Evolutionary conservation across 2,329 filamentous ascomycete genomes (phyloP).

Genomic region (Colletotrichum abscissum): DNA sequence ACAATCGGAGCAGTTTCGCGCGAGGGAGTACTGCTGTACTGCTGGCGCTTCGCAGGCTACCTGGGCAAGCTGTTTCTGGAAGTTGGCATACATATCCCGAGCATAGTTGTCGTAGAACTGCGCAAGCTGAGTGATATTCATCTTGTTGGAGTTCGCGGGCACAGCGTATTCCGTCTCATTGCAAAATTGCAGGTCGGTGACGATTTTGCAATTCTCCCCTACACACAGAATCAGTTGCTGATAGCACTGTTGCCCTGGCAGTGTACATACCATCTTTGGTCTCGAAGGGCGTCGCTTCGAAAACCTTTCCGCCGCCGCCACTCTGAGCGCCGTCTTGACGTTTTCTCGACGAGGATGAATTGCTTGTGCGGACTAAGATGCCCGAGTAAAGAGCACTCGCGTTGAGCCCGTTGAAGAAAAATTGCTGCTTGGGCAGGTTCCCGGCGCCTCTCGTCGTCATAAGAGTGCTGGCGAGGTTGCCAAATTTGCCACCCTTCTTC

Average conservation of each 20-base stretch:
- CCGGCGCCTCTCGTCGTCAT: conserved; percentile 77
- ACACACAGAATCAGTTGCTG: conserved; percentile 17
- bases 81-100: conserved; percentile 75
- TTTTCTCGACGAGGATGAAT: conserved; percentile 57
- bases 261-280: conserved; percentile 78
- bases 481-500: conserved; percentile 62
- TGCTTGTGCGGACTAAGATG: conserved; percentile 74
- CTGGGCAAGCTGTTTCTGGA: conserved; percentile 84
- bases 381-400: conserved; percentile 77
- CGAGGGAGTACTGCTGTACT: conserved; percentile 84
- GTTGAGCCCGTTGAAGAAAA: conserved; percentile 83
- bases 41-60: conserved; percentile 83
- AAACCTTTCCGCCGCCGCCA: conserved; percentile 82
- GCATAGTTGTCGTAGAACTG: conserved; percentile 84
- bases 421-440: conserved; percentile 84
- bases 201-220: conserved; percentile 85
- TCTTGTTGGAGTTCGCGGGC: conserved; percentile 77
- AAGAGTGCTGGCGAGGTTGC: conserved; percentile 63
- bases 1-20: conserved; percentile 81
- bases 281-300: conserved; percentile 75
- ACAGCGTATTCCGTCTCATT: conserved; percentile 91
- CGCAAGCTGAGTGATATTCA: conserved; percentile 70
- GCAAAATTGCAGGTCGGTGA: conserved; percentile 91
- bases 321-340: conserved; percentile 47
- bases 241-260: too few species aligned